Base-by-base conservation (phyloP, 1,139 yeast genomes). In the Blastobotrys apis region DNA sequence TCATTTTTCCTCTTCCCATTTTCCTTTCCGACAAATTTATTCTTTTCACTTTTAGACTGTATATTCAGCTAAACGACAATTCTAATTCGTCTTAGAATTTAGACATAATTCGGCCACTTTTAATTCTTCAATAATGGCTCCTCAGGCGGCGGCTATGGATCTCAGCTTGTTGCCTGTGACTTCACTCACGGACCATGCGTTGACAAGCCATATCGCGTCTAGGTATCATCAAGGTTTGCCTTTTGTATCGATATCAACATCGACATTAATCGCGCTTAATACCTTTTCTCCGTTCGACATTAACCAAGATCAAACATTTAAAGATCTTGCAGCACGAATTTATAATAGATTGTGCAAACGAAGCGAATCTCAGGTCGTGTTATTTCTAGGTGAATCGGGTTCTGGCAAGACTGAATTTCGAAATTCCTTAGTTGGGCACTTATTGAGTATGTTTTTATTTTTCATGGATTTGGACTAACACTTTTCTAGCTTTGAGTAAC, bases 181-280 rank as follows among this genome's bases (percentile, higher is more conserved):
- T 30, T 53, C 64, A 32, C 57, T 67, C 47, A 63, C 68, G 12
- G 71, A 65, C 49, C 68, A 66, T 44, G 68, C 65, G 32, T 55
- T 68, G 41, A 68, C 73, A 16, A 67, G 72, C 13, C 73, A 68
- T 47, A 59, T 68, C 33, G 73, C 73, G 25, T 66, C 72, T 33
- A 54, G 72, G 33, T 68, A 58, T 53, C 71, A 68, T 50, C 69
- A 66, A 53, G 71, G 71, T 22, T 56, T 65, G 54, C 71, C 72
- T 23, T 64, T 65, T 48, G 61, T 65, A 23, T 55, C 67, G 26
- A 57, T 68, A 23, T 65, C 71, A 12, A 54, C 69, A 4, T 65
- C 69, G 25, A 55, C 69, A 29, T 56, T 68, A 40, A 62, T 68
- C 33, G 67, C 71, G 9, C 50, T 68, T 38, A 68, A 68, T 52